Base-by-base conservation (phyloP, 371 early-diverging fungal genomes). In the Apophysomyces trapeziformis region DNA sequence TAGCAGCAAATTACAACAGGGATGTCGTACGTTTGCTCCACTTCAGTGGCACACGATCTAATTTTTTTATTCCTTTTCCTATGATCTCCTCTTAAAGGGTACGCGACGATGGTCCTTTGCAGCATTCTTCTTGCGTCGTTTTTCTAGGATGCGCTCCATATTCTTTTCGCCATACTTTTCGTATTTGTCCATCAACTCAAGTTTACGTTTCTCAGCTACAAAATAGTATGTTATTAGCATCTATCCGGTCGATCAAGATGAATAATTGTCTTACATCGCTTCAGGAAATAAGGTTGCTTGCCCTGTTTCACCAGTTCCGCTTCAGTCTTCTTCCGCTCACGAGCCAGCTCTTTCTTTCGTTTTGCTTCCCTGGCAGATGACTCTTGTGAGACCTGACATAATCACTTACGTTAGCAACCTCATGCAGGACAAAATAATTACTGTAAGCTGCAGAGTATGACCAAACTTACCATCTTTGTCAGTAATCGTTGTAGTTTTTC, bases 201-300 rank as follows among this genome's bases (percentile, higher is more conserved):
- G 70, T 62, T 92, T 90, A 76, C 93, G 92, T 65, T 92, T 79
- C 54, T 93, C 92, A 68, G 90, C 92, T 92, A 71, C 43, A 37
- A 59, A 54, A 38, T 57, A 54, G 35, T 57, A 39, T 44, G n/a
- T 41, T 41, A 38, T 44, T 47, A 47, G 21, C 32, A 26, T 26
- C 32, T 26, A 26, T 26, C 46, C 32, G 16, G 56, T 11, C 26
- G 57, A 41, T 54, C n/a, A 43, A 46, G n/a, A 16, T 38, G 5
- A 21, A 14, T 13, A 50, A 18, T 11, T 41, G 58, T 70, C 79
- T 85, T 88, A 90, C 94, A 81, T 72, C 89, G 85, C 78, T 95
- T 95, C 64, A 96, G 80, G 87, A 88, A 95, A 77, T 87, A 96
- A 18, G 96, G 95, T 69, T 84, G 91, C 80, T 96, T 95, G 62